phyloP scores from a whole-genome alignment of 768 basidiomycete species.

The Kondoa malvinella region DNA sequence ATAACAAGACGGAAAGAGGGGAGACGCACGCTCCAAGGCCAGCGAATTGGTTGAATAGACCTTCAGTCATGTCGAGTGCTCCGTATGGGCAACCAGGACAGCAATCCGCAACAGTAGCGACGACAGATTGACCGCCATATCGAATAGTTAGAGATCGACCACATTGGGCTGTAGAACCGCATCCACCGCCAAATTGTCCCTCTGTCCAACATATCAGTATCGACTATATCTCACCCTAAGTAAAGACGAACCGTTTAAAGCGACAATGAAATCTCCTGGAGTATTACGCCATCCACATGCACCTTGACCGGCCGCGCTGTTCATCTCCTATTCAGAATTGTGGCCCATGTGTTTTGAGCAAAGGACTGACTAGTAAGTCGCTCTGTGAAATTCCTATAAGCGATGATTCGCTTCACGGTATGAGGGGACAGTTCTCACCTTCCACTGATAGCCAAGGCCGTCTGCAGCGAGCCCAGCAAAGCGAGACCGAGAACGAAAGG shows the following conservation, averaged over 20 bases:
- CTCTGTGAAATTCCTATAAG: not conserved
- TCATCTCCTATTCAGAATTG: not conserved
- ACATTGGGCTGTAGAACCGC: not conserved
- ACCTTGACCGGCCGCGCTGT: not conserved
- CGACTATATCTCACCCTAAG: not conserved
- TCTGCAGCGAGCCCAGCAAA: not conserved
- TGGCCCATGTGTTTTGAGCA: not conserved
- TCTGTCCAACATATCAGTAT: not conserved
- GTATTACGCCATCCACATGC: not conserved
- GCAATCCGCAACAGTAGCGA: not conserved
- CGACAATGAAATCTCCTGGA: not conserved
- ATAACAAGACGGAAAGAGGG: not conserved
- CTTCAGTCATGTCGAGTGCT: slow-evolving; percentile 1
- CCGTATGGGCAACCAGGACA: not conserved
- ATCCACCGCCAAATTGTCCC: not conserved
- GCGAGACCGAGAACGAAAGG: too few species aligned
- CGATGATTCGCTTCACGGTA: not conserved
- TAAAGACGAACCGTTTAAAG: not conserved
- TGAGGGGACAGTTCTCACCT: not conserved
- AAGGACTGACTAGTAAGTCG: not conserved
- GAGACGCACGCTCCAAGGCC: not conserved
- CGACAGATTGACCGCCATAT: not conserved
- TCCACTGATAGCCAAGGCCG: not conserved
- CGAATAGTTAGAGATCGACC: not conserved
- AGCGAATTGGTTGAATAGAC: slow-evolving; percentile 2